These are phyloP conservation scores for Boletellus sp. DNA, from an alignment of 768 basidiomycete species.

Conservation along the genomic window DNA sequence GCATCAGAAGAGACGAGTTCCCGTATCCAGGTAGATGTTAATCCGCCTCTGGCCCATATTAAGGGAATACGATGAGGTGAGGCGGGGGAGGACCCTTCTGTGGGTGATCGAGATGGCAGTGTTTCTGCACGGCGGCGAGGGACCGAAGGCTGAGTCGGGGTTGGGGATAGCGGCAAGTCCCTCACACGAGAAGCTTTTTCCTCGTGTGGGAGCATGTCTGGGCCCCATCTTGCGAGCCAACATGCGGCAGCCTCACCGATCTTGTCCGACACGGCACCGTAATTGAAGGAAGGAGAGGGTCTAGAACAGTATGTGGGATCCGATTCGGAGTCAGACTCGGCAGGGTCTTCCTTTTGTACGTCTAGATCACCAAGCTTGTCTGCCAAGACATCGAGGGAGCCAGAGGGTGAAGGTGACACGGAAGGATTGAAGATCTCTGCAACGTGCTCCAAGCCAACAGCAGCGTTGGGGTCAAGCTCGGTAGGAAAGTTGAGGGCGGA, in stretches of 20 bases:
- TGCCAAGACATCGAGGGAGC: constrained; percentile 22
- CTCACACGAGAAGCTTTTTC: constrained; percentile 31
- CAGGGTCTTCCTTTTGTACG: constrained; percentile 36
- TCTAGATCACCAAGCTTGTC: constrained; percentile 32
- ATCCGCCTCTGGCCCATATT: constrained; percentile 74
- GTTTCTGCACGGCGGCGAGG: constrained; percentile 31
- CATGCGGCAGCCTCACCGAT: constrained; percentile 87
- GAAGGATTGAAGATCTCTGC: constrained; percentile 48
- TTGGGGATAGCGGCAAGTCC: constrained; percentile 17
- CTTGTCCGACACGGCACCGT: constrained; percentile 87
- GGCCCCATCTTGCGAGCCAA: constrained; percentile 86
- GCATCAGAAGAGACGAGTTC: constrained; percentile 74
- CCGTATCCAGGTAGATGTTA: constrained; percentile 69
- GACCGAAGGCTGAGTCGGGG: constrained; percentile 10
- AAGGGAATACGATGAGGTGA: constrained; percentile 36
- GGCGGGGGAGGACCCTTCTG: constrained; percentile 11
- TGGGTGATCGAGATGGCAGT: constrained; percentile 21
- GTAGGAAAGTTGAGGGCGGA: constrained; percentile 47
- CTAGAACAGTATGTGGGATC: constrained; percentile 16
- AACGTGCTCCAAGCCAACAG: constrained; percentile 67
- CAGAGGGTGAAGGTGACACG: constrained; percentile 7
- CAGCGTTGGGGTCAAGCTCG: constrained; percentile 51
- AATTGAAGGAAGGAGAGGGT: constrained; percentile 51
- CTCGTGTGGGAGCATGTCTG: constrained; percentile 70
- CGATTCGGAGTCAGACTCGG: constrained; percentile 32